A percentile compares a stretch with the other conserved stretches of the same genome.
These are phyloP conservation scores for Ceratobasidium sp. DNA, from an alignment of 1,284 basidiomycete genomes.

Conservation along the genomic window DNA sequence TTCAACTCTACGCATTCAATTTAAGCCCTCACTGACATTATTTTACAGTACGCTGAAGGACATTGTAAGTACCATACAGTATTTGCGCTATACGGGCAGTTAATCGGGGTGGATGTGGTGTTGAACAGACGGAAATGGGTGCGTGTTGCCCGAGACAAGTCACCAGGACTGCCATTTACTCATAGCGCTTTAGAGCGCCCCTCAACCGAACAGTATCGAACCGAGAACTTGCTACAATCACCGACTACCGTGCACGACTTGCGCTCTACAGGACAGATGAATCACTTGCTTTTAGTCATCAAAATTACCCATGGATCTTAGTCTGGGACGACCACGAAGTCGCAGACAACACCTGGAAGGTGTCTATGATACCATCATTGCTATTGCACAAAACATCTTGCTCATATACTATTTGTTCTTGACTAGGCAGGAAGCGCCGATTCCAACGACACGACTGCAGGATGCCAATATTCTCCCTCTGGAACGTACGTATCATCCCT, in stretches of 20 bases:
- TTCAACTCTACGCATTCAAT: background rate
- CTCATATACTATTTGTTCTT: background rate
- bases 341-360: conserved; percentile 71
- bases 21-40: background rate
- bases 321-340: conserved; percentile 75
- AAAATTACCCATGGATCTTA: conserved; percentile 66
- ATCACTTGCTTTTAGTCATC: conserved; percentile 63
- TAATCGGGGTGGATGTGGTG: too few relatives aligned
- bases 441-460: conserved; percentile 67
- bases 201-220: conserved; percentile 64
- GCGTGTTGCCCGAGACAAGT: background rate
- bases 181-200: conserved; percentile 52
- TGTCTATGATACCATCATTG: background rate
- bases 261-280: conserved; percentile 69
- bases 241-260: conserved; percentile 70
- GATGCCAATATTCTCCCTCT: conserved; percentile 66
- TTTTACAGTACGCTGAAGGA: conserved; percentile 33
- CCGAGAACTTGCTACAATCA: conserved; percentile 68
- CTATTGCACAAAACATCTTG: background rate
- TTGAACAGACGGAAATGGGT: conserved; percentile 35
- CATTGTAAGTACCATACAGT: conserved; percentile 40
- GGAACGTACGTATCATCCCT: conserved; percentile 57
- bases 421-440: conserved; percentile 64
- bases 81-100: too few relatives aligned
- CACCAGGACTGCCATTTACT: background rate